Evolutionary conservation across 371 early-diverging fungal genomes (phyloP).

Genomic region (Rhizopus stolonifer): DNA sequence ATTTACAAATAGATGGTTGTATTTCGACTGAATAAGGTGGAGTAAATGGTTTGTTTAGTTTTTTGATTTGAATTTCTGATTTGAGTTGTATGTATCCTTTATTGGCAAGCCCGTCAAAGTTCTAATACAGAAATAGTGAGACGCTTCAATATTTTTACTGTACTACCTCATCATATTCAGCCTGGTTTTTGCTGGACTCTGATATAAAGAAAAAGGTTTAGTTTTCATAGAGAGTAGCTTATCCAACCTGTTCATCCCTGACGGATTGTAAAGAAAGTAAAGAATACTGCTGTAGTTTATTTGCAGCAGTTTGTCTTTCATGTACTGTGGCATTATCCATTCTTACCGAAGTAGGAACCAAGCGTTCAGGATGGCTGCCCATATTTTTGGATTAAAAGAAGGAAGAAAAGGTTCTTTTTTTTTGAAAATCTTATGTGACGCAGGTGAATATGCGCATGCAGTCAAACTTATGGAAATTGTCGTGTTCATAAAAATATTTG

Average conservation of each 20-base stretch:
- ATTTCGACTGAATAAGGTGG: no score
- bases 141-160: background rate
- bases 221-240: background rate
- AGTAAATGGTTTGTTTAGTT: background rate
- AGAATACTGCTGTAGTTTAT: constrained; percentile 28
- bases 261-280: constrained; percentile 21
- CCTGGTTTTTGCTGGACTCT: constrained; percentile 33
- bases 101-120: constrained; percentile 17
- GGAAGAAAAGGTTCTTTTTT: background rate
- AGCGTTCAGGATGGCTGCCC: background rate
- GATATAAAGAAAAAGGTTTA: background rate
- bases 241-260: constrained; percentile 10
- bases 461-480: no score
- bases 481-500: no score
- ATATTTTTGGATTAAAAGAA: background rate
- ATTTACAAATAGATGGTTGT: background rate
- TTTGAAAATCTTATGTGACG: no score
- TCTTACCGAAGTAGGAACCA: constrained; percentile 12
- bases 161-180: constrained; percentile 28
- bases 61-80: no score
- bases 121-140: background rate
- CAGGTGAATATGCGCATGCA: background rate
- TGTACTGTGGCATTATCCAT: constrained; percentile 19
- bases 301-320: constrained; percentile 26
- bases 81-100: constrained; percentile 14